Evolutionary conservation across 768 basidiomycete species (phyloP), one percentile per base, ranked within the genome.

Genomic region (Psilocybe cyanescens): DNA sequence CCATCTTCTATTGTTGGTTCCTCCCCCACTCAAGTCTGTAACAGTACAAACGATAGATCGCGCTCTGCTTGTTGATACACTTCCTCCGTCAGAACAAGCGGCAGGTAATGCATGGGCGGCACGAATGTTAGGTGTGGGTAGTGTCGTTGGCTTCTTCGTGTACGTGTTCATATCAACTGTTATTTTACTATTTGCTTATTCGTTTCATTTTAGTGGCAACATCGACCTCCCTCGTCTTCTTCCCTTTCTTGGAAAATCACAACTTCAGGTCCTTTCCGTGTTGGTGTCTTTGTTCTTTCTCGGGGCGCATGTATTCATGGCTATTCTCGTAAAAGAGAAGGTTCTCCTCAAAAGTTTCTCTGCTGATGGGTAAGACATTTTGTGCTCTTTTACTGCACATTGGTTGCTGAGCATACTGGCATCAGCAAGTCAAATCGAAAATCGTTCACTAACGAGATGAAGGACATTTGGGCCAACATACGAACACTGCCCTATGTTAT

Each of bases 21-120:
- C 11, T 41, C 16, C 1, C 16, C 1, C 28, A 17, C 39, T 61
- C 1, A 52, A 16, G 3, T 8, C 6, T 39, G 4, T 8, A 16
- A 28, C 56, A 90, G 94, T 96, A 2, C 91, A 91, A 79, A 93
- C 95, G 0, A 86, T 94, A 17, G 94, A 97, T 72, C 91, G 96
- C 51, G 93, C 95, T 0, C 82, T 97, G 8, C 79, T 98, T 7
- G 93, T 99, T 0, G 96, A 99, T 70, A 91, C 84, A 0, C 74
- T 97, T 3, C 89, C 94, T 0, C 77, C 90, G 0, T 71, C 83
- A 1, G 79, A 86, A 28, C 96, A 99, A 72, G 87, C 95, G 5
- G 78, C 83, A 8, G 95, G 92, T 0, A 97, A 96, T 70, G 96
- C 96, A 0, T 99, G 96, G 96, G 96, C 94, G 0, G 94, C 92